Evolutionary conservation across 192 early-diverging fungal species (phyloP).

Genomic region (Rhizophagus sp.): DNA sequence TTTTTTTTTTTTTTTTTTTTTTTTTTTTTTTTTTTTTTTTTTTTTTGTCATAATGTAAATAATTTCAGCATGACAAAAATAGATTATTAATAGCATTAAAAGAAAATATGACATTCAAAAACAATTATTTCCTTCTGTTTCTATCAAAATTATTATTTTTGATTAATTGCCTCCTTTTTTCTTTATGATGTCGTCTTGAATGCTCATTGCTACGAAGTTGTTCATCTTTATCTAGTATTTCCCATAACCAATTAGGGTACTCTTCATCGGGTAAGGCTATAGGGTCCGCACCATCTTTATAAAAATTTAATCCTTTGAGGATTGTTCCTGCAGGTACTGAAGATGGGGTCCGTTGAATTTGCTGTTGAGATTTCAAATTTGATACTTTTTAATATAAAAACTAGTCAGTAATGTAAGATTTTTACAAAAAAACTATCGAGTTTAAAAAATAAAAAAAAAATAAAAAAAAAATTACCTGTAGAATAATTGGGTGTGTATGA

Average conservation of each 20-base stretch:
- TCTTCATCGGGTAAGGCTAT: conserved; percentile 80
- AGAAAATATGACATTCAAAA: not conserved
- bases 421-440: not conserved
- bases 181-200: not conserved
- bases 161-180: not conserved
- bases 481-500: not conserved
- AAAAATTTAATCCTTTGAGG: conserved; percentile 84
- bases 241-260: conserved; percentile 96
- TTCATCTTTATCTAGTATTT: conserved; percentile 56
- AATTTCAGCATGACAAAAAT: not conserved
- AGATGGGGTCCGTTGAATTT: conserved; percentile 35
- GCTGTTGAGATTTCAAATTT: not conserved
- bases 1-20: no score
- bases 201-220: not conserved
- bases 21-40: no score
- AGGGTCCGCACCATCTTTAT: conserved; percentile 82
- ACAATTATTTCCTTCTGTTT: conserved; percentile 20
- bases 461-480: not conserved
- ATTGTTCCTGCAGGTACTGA: conserved; percentile 73
- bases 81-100: not conserved
- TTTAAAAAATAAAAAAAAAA: not conserved
- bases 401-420: not conserved
- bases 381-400: not conserved
- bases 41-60: not conserved
- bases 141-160: conserved; percentile 29